Base-by-base conservation (phyloP, 306 rosid genomes). In the Corylus americana region DNA sequence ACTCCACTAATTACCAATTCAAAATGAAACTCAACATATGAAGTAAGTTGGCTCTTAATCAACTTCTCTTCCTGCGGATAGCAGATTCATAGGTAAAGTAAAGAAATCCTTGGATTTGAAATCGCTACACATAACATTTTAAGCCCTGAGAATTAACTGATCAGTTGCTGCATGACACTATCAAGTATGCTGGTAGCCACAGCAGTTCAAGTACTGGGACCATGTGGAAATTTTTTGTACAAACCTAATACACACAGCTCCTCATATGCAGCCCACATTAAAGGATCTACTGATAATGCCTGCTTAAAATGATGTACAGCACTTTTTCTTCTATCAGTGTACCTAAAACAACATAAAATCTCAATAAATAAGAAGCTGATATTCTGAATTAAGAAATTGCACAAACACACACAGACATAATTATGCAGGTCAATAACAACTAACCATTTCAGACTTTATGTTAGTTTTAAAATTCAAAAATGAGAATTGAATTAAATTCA, bases 241-340 rank as follows among this genome's bases (percentile, higher is more conserved):
- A 66, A 57, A 95, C 99, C 99, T 93, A 96, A 85, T 80, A 89
- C 74, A 79, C 99, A 96, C 70, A 96, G 92, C 85, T 93, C 99
- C 70, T 91, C 98, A 58, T 86, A 96, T 35, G 99, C 99, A 74
- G 87, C 88, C 99, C 99, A 88, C 89, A 89, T 81, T 64, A 84
- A 69, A 29, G 93, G 89, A 82, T 89, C 89, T 68, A 81, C 22
- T 20, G 78, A 79, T 70, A 87, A 78, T 76, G 93, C 93, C 75
- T 81, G 89, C 78, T 85, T 86, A 74, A 89, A 89, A 78, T 87
- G 89, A 77, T 82, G 86, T 11, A 83, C 62, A 48, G 93, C 89
- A 61, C 83, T 85, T 87, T 84, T 85, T 81, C 82, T 87, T 81
- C 93, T 87, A 59, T 89, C 93, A 66, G 93, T 87, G 82, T 89